Conservation (phyloP, 331 rosid genomes). For the Prunus yedoensis region DNA sequence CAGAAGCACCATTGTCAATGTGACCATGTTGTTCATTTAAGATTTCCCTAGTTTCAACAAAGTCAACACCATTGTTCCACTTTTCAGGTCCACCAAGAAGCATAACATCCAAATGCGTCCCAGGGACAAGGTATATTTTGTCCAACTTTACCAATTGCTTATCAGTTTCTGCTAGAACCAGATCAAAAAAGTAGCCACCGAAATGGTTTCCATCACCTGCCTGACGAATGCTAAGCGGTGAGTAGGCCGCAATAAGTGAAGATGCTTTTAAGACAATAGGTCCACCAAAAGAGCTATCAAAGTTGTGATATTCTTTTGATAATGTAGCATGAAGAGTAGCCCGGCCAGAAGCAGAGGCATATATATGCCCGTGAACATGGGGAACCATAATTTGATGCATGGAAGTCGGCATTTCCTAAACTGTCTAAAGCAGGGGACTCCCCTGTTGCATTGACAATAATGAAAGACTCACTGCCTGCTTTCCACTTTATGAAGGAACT, state of each 20-base stretch:
- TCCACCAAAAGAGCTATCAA: slow-evolving; percentile 46
- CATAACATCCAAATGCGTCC: slow-evolving; percentile 57
- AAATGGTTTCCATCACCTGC: slow-evolving; percentile 78
- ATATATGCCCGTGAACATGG: slow-evolving; percentile 75
- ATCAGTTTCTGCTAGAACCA: slow-evolving; percentile 53
- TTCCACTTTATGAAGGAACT: slow-evolving; percentile 76
- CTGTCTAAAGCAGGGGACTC: slow-evolving; percentile 44
- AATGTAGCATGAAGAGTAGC: slow-evolving; percentile 72
- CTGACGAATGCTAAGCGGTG: slow-evolving; percentile 58
- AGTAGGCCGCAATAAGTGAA: slow-evolving; percentile 64
- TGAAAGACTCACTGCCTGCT: slow-evolving; percentile 73
- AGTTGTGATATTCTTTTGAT: slow-evolving; percentile 57
- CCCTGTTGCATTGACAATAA: slow-evolving; percentile 60
- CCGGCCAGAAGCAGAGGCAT: slow-evolving; percentile 76
- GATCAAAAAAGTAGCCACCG: slow-evolving; percentile 88
- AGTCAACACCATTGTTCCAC: slow-evolving; percentile 60
- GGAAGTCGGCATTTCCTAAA: slow-evolving; percentile 37
- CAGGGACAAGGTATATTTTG: slow-evolving; percentile 75
- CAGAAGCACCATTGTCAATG: slow-evolving; percentile 47
- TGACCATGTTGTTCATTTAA: slow-evolving; percentile 42
- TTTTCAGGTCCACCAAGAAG: slow-evolving; percentile 85
- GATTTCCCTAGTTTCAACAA: slow-evolving; percentile 47
- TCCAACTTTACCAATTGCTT: slow-evolving; percentile 48
- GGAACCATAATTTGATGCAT: slow-evolving; percentile 44
- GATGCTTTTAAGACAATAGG: slow-evolving; percentile 72